Percentiles rank a stretch among this genome's conserved stretches.
These are phyloP conservation scores for Rhizoctonia solani DNA, from an alignment of 1,284 basidiomycete genomes.

Conservation along the genomic window DNA sequence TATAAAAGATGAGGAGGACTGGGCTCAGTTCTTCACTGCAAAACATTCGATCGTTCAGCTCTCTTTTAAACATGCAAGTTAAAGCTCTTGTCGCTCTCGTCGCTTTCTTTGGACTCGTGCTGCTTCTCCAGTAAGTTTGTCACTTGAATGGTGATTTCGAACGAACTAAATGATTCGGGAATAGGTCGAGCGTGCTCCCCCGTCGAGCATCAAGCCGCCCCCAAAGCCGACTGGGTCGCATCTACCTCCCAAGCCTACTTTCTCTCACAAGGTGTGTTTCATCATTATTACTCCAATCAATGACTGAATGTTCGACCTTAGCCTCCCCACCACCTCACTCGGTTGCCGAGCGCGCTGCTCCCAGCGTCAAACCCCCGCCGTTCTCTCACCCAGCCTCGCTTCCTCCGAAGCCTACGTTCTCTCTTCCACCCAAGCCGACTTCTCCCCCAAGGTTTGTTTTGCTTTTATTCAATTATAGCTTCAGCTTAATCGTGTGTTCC, in stretches of 20 bases:
- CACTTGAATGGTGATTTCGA: not conserved
- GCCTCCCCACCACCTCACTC: slow-evolving; percentile 2
- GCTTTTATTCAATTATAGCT: not conserved
- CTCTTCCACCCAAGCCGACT: not conserved
- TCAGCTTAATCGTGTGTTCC: not conserved
- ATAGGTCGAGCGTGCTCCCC: slow-evolving; percentile 8
- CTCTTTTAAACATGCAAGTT: slow-evolving; percentile 15
- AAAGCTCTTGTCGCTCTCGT: slow-evolving; percentile 12
- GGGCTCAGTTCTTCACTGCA: not conserved
- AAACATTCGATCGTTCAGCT: not conserved
- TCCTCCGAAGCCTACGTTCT: slow-evolving; percentile 18
- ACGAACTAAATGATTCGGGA: not conserved
- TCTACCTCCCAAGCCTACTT: not conserved
- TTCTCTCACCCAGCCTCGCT: slow-evolving; percentile 4
- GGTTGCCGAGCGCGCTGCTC: not conserved
- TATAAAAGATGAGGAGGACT: not conserved
- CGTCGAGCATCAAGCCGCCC: not conserved
- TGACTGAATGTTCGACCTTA: not conserved
- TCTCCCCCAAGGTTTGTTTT: not conserved
- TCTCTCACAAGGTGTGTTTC: not conserved
- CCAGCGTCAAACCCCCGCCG: not conserved
- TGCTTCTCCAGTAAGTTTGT: slow-evolving; percentile 9
- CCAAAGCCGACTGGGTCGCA: slow-evolving; percentile 21
- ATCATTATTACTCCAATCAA: not conserved
- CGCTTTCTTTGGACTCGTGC: slow-evolving; percentile 24